Evolutionary conservation across 305 asterid species (phyloP), one percentile per base, ranked within the genome.

Genomic region (Rubia peregrina): DNA sequence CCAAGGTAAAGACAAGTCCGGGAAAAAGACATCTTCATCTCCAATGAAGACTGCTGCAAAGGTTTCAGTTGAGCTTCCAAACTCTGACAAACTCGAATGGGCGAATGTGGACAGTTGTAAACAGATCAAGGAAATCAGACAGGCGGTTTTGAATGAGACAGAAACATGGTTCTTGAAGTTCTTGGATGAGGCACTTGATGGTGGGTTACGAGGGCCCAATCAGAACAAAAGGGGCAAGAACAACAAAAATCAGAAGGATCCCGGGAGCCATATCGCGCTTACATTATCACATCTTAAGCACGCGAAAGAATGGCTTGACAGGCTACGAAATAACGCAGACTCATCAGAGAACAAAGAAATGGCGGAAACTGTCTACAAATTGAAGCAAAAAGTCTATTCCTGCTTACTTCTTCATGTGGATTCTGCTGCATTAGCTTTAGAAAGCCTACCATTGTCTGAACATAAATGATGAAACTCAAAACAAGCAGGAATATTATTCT

Each of bases 231-330:
- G 80, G 66, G 88, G 82, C 36, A 82, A 81, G 62, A 87, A 78
- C 59, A 82, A 74, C 40, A 61, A 74, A 3, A 66, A 76, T 17
- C 71, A 78, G 48, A 49, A 36, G 42, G 92, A 90, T 53, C 82
- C 84, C 10, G 82, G 88, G 66, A 80, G 79, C 72, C 88, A 84
- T 51, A 90, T 89, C 66, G 96, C 91, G 7, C 62, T 75, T 40
- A 83, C 94, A 12, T 43, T 93, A 75, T 93, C 96, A 55, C 96
- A 83, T 77, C 90, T 93, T 11, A 93, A 90, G 77, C 91, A 84
- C 72, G 92, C 92, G 10, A 89, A 85, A 21, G 95, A 86, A 68
- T 90, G 97, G 94, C 72, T 93, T 75, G 97, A 89, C 63, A 86
- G 80, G 76, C 70, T 84, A 36, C 81, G 80, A 65, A 61, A 80